These are phyloP conservation scores for Pestalotiopsis sp. DNA, from an alignment of 2,329 filamentous ascomycete genomes.

Conservation along the genomic window DNA sequence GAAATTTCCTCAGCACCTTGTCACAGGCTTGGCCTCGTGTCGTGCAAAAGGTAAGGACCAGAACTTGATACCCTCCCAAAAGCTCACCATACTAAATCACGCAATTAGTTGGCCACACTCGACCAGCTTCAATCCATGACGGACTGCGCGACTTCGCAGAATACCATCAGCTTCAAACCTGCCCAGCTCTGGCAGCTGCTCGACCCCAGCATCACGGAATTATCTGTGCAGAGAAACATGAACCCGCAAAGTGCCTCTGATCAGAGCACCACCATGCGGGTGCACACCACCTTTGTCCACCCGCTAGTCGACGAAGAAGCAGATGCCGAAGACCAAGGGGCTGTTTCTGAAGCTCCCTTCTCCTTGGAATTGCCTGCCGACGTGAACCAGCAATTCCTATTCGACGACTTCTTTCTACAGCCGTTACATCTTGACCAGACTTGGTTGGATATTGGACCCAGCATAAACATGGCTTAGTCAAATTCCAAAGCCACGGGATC, in stretches of 20 bases:
- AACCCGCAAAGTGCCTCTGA: background rate
- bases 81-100: background rate
- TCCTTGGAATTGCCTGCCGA: background rate
- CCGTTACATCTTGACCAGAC: background rate
- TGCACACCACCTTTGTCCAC: constrained; percentile 2
- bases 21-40: background rate
- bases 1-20: background rate
- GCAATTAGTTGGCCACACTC: background rate
- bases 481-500: too few species aligned
- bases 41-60: background rate
- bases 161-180: constrained; percentile 1
- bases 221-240: background rate
- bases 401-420: background rate
- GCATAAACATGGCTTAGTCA: background rate
- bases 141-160: background rate
- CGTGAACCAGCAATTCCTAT: background rate
- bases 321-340: background rate
- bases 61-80: background rate
- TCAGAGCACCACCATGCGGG: background rate
- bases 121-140: constrained; percentile 2
- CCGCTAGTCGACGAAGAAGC: background rate
- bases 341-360: background rate
- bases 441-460: background rate
- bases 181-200: background rate
- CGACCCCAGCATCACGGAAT: background rate